Conservation (phyloP, 2,329 filamentous ascomycete species). For the Emydomyces testavorans region DNA sequence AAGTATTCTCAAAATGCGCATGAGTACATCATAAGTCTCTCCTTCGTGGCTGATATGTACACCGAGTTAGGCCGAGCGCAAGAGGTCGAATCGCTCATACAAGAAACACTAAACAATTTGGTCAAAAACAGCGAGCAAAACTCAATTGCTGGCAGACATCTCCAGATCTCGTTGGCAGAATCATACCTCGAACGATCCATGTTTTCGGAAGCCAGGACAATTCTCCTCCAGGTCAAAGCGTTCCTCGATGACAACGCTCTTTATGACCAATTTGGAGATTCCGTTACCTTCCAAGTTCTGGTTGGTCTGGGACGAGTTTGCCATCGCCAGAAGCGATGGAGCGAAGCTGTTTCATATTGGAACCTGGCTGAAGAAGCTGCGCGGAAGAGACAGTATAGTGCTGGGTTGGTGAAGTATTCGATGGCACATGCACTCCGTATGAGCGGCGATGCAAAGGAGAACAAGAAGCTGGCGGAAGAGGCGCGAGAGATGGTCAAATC, state of each 20-base stretch:
- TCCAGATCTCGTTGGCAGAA: conserved; percentile 7
- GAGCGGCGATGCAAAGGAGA: neutral
- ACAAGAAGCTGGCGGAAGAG: neutral
- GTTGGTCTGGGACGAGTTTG: neutral
- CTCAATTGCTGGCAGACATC: neutral
- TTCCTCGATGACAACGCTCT: neutral
- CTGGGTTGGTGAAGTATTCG: neutral
- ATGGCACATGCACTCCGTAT: neutral
- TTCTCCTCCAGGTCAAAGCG: conserved; percentile 4
- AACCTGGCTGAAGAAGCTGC: neutral
- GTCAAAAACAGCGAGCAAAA: neutral
- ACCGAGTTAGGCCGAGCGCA: conserved; percentile 6
- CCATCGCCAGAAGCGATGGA: neutral
- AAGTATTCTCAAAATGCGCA: conserved; percentile 5
- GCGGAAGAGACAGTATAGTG: neutral
- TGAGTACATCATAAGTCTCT: conserved; percentile 13
- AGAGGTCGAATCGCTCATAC: conserved; percentile 8
- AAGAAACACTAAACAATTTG: conserved; percentile 1
- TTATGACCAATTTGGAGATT: neutral
- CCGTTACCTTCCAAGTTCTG: neutral
- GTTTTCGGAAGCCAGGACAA: conserved; percentile 8
- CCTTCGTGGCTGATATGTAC: conserved; percentile 12
- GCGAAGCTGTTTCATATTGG: neutral
- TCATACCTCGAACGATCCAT: conserved; percentile 11
- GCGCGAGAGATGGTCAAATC: neutral